Conservation (phyloP, 495 filamentous ascomycete species). For the Talaromyces trachyspermus region DNA sequence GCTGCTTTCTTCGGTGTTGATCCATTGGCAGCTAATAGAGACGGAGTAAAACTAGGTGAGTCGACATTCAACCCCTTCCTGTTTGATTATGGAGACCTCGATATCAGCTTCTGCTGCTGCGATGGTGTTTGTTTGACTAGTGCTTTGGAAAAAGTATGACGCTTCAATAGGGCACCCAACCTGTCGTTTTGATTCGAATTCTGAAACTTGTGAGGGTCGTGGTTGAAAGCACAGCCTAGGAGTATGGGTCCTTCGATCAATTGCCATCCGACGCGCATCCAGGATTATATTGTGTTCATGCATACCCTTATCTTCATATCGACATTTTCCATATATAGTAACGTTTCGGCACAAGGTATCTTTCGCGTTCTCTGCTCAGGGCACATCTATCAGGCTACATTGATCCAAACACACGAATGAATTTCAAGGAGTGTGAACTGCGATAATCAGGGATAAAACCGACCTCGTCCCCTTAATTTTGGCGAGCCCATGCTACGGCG, state of each 20-base stretch:
- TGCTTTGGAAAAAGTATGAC: background rate
- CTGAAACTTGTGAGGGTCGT: conserved; percentile 61
- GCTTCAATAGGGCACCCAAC: conserved; percentile 28
- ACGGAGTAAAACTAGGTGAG: conserved; percentile 89
- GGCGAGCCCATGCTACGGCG: conserved; percentile 48
- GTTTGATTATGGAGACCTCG: conserved; percentile 24
- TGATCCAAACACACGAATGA: too few relatives aligned
- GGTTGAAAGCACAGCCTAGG: conserved; percentile 80
- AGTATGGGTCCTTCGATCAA: background rate
- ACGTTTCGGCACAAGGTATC: conserved; percentile 91
- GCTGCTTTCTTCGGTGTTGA: conserved; percentile 51
- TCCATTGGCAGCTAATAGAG: conserved; percentile 45
- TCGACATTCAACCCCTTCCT: conserved; percentile 91
- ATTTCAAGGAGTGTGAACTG: background rate
- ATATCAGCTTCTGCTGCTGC: background rate
- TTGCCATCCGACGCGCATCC: background rate
- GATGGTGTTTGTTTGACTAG: background rate
- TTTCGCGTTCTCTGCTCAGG: conserved; percentile 56
- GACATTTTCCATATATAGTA: conserved; percentile 87
- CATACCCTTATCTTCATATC: conserved; percentile 75
- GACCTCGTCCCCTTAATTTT: conserved; percentile 57
- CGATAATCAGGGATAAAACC: conserved; percentile 12
- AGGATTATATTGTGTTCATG: background rate
- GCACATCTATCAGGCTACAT: conserved; percentile 1
- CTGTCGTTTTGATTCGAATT: conserved; percentile 47